A percentile compares a stretch with the other conserved stretches of the same genome.
These are phyloP conservation scores for Amanita molliuscula DNA, from an alignment of 768 basidiomycete genomes.

Conservation along the genomic window DNA sequence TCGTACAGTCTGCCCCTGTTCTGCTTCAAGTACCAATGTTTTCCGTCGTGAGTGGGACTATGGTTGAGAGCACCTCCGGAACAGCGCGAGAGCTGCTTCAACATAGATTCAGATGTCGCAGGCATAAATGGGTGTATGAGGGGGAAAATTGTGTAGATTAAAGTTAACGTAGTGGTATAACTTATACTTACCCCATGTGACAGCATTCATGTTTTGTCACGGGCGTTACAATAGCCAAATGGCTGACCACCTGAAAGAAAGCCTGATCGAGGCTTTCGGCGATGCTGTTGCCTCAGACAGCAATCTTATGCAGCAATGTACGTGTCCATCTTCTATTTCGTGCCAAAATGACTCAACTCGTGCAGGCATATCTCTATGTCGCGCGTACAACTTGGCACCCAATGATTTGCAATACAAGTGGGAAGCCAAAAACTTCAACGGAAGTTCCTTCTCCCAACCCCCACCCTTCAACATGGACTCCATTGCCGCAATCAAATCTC, in stretches of 20 bases:
- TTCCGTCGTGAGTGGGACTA: slow-evolving; percentile 41
- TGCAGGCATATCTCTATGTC: slow-evolving; percentile 55
- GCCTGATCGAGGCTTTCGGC: slow-evolving; percentile 18
- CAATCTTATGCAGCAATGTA: slow-evolving; percentile 44
- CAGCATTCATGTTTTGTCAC: too few species aligned
- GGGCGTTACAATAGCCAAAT: neutral
- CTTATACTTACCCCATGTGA: too few species aligned
- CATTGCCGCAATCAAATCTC: slow-evolving; percentile 32
- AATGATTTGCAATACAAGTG: slow-evolving; percentile 55
- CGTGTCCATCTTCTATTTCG: slow-evolving; percentile 1
- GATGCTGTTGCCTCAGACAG: slow-evolving; percentile 25
- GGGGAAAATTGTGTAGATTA: slow-evolving; percentile 84
- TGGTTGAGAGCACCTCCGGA: slow-evolving; percentile 61
- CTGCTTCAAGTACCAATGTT: slow-evolving; percentile 57
- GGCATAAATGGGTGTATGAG: slow-evolving; percentile 97
- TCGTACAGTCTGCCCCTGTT: slow-evolving; percentile 69
- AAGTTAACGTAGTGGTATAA: too few species aligned
- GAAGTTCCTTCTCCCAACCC: slow-evolving; percentile 23
- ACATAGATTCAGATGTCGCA: slow-evolving; percentile 68
- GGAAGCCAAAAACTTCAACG: slow-evolving; percentile 42
- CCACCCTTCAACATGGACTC: slow-evolving; percentile 38
- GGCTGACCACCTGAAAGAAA: slow-evolving; percentile 11
- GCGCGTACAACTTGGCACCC: slow-evolving; percentile 44
- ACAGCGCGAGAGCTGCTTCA: slow-evolving; percentile 73
- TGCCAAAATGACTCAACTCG: neutral